These are phyloP conservation scores for Talaromyces sp. DNA, from an alignment of 2,329 filamentous ascomycete genomes.

Conservation along the genomic window DNA sequence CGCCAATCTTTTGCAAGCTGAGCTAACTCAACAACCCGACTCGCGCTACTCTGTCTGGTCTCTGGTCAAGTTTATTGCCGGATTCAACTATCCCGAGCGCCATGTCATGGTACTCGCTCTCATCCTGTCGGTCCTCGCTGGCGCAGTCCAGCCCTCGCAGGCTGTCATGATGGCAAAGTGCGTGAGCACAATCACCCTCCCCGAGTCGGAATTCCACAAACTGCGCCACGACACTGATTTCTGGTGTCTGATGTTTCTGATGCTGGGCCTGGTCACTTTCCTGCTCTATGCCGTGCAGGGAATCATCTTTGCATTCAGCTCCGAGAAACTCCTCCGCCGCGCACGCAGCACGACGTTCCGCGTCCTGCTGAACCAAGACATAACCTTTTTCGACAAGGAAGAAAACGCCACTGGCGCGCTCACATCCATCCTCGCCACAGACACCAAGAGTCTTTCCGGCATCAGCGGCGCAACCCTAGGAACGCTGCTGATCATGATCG, in stretches of 20 bases:
- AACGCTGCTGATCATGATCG: conserved; percentile 73
- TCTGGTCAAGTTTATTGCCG: conserved; percentile 70
- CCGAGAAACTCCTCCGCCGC: conserved; percentile 77
- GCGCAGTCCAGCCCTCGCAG: conserved; percentile 71
- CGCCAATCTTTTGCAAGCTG: conserved; percentile 26
- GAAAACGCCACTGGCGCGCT: conserved; percentile 85
- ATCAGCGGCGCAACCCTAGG: conserved; percentile 83
- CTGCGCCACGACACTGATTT: conserved; percentile 71
- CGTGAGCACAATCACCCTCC: conserved; percentile 65
- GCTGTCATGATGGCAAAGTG: conserved; percentile 86
- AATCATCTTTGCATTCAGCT: conserved; percentile 73
- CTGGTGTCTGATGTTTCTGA: conserved; percentile 84
- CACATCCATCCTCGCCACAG: conserved; percentile 81
- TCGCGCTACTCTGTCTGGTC: conserved; percentile 62
- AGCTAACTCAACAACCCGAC: conserved; percentile 33
- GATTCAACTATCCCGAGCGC: conserved; percentile 73
- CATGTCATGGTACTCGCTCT: conserved; percentile 68
- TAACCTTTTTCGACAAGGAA: conserved; percentile 83
- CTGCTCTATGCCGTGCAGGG: conserved; percentile 65
- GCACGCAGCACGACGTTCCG: conserved; percentile 80
- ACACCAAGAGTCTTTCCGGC: conserved; percentile 83
- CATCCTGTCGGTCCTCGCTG: conserved; percentile 68
- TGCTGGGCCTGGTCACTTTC: conserved; percentile 71
- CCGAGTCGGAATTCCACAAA: conserved; percentile 45
- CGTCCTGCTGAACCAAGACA: conserved; percentile 85